Conservation (phyloP, 345 rosid species). For the Euphorbia lathyris region DNA sequence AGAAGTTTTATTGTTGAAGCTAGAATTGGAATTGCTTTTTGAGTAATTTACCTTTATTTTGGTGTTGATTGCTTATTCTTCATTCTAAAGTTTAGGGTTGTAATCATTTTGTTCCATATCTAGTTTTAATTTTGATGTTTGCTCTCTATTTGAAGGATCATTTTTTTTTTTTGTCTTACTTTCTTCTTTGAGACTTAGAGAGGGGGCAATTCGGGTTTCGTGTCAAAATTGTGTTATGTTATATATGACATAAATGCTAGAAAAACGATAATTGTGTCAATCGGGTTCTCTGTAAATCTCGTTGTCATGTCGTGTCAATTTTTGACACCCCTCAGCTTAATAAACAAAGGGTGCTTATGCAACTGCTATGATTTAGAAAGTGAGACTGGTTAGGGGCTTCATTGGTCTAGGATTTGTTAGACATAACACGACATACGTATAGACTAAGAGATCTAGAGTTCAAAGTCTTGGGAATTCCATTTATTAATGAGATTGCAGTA, state of each 20-base stretch:
- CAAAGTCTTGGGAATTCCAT: too few species aligned
- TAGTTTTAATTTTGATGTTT: neutral
- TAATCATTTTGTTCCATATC: neutral
- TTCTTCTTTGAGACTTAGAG: too few species aligned
- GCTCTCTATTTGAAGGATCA: neutral
- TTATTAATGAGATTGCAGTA: too few species aligned
- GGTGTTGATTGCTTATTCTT: neutral
- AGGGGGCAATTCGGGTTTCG: too few species aligned
- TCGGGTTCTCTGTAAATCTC: too few species aligned
- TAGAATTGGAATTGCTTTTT: slow-evolving; percentile 16
- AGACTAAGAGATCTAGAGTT: too few species aligned
- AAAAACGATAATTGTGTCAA: too few species aligned
- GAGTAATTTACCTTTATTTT: neutral
- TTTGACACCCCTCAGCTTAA: too few species aligned
- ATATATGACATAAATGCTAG: too few species aligned
- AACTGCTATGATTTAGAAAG: neutral
- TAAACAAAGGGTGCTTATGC: neutral
- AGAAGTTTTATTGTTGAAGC: slow-evolving; percentile 1
- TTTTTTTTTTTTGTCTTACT: neutral
- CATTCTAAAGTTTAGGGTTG: neutral
- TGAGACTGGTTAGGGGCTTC: neutral
- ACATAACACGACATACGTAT: too few species aligned
- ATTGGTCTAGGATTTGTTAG: neutral
- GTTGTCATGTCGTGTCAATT: too few species aligned
- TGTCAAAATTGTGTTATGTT: too few species aligned